These are phyloP conservation scores for Coleophoma eucalyptorum DNA, from an alignment of 2,329 filamentous ascomycete species.

Conservation along the genomic window DNA sequence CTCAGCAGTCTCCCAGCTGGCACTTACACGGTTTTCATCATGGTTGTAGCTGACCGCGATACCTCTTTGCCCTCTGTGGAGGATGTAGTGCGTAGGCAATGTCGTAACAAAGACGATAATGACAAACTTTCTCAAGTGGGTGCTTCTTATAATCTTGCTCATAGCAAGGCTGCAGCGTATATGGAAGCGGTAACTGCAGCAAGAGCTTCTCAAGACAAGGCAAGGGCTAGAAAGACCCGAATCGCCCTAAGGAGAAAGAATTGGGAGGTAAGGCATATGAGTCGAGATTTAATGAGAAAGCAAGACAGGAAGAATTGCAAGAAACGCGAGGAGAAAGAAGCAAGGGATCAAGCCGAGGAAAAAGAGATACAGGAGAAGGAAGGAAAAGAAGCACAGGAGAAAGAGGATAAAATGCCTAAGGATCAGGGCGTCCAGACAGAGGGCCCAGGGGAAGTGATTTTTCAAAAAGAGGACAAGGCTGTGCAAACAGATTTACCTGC, in stretches of 20 bases:
- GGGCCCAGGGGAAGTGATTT: slow-evolving; percentile 7
- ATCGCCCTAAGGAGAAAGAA: slow-evolving; percentile 41
- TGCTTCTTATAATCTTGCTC: slow-evolving; percentile 55
- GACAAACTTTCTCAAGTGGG: slow-evolving; percentile 57
- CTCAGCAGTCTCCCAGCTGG: slow-evolving; percentile 51
- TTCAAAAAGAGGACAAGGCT: slow-evolving; percentile 15
- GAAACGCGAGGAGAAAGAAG: slow-evolving; percentile 32
- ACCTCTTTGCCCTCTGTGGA: slow-evolving; percentile 42
- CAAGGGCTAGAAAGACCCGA: slow-evolving; percentile 31
- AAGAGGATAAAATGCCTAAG: slow-evolving; percentile 30
- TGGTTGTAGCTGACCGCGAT: slow-evolving; percentile 47
- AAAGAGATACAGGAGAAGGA: slow-evolving; percentile 32
- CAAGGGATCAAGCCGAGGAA: slow-evolving; percentile 36
- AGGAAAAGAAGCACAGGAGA: slow-evolving; percentile 33
- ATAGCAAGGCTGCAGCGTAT: slow-evolving; percentile 51
- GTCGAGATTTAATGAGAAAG: slow-evolving; percentile 32
- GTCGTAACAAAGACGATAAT: slow-evolving; percentile 42
- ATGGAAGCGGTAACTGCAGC: slow-evolving; percentile 46
- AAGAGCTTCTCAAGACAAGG: slow-evolving; percentile 16
- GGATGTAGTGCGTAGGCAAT: slow-evolving; percentile 51
- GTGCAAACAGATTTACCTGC: slow-evolving; percentile 13
- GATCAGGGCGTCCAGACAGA: slow-evolving; percentile 21
- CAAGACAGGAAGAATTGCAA: slow-evolving; percentile 36
- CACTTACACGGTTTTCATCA: slow-evolving; percentile 53
- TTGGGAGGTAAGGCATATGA: slow-evolving; percentile 44